A percentile compares a stretch with the other conserved stretches of the same genome.
Conservation (phyloP, 2,329 filamentous ascomycete genomes). For the Acephala macrosclerotiorum region DNA sequence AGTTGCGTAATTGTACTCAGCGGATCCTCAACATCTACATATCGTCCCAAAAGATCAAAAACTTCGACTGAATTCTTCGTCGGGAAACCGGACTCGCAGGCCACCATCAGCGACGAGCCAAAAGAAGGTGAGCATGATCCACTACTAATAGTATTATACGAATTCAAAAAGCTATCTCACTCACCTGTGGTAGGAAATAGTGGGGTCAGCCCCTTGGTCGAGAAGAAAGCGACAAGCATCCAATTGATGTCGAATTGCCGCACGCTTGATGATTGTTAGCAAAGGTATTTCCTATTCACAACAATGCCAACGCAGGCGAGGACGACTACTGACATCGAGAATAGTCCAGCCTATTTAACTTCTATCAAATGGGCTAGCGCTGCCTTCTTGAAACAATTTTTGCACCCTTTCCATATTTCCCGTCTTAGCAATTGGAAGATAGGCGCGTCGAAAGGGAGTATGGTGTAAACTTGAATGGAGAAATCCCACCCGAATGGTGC, state of each 20-base stretch:
- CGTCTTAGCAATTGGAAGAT: neutral
- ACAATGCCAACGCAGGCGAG: neutral
- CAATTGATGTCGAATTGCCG: neutral
- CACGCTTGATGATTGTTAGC: neutral
- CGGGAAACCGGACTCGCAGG: no score
- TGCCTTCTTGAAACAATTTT: neutral
- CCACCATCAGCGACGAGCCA: neutral
- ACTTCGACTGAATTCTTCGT: no score
- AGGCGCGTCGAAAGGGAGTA: neutral
- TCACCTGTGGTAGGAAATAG: neutral
- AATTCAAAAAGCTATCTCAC: no score
- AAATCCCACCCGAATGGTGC: constrained; percentile 8
- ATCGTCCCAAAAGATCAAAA: neutral
- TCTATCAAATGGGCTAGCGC: constrained; percentile 10
- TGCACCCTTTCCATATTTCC: constrained; percentile 5
- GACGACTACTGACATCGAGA: neutral
- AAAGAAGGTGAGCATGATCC: neutral
- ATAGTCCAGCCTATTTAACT: neutral
- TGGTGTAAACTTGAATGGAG: constrained; percentile 1
- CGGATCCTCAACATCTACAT: neutral
- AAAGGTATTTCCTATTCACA: no score
- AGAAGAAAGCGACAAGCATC: neutral
- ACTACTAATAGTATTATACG: neutral
- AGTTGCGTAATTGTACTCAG: no score
- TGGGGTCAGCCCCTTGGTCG: neutral